A percentile compares a stretch with the other conserved stretches of the same genome.
Evolutionary conservation across 2,329 filamentous ascomycete species (phyloP).

Genomic region (Cryphonectria carpinicola): DNA sequence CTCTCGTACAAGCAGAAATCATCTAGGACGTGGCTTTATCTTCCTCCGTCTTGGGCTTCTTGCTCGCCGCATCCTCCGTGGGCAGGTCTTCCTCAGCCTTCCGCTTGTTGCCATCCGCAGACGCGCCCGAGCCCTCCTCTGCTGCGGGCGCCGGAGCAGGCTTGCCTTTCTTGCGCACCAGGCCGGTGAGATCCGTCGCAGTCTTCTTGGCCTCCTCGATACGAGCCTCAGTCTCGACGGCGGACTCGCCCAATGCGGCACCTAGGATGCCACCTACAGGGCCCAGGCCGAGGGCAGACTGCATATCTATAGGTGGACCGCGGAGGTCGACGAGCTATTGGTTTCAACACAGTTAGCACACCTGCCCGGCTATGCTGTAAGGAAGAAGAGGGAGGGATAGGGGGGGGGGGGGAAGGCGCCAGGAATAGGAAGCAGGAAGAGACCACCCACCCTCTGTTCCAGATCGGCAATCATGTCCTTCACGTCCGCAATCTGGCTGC

Average conservation of each 20-base stretch:
- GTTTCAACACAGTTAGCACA: not conserved
- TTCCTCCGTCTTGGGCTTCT: conserved; percentile 44
- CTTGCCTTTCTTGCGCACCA: conserved; percentile 70
- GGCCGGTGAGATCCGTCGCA: conserved; percentile 73
- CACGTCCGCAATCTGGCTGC: conserved; percentile 69
- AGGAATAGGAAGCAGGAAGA: not conserved
- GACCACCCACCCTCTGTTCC: conserved; percentile 67
- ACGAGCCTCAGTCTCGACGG: conserved; percentile 63
- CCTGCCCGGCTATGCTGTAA: not conserved
- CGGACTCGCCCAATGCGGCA: conserved; percentile 64
- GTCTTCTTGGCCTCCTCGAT: conserved; percentile 74
- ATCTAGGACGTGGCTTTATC: not conserved
- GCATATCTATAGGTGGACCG: conserved; percentile 62
- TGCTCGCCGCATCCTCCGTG: conserved; percentile 37
- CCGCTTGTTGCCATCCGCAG: conserved; percentile 49
- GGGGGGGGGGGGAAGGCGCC: not conserved
- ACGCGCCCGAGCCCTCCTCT: not conserved
- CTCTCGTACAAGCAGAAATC: too few relatives aligned
- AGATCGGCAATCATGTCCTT: conserved; percentile 80
- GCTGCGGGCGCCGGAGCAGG: conserved; percentile 27
- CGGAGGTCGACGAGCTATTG: conserved; percentile 68
- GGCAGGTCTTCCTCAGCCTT: conserved; percentile 44
- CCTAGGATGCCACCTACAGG: conserved; percentile 64
- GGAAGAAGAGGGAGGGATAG: not conserved
- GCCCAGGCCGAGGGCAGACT: conserved; percentile 57